Base-by-base conservation (phyloP, 371 early-diverging fungal species). In the Synchytrium microbalum region DNA sequence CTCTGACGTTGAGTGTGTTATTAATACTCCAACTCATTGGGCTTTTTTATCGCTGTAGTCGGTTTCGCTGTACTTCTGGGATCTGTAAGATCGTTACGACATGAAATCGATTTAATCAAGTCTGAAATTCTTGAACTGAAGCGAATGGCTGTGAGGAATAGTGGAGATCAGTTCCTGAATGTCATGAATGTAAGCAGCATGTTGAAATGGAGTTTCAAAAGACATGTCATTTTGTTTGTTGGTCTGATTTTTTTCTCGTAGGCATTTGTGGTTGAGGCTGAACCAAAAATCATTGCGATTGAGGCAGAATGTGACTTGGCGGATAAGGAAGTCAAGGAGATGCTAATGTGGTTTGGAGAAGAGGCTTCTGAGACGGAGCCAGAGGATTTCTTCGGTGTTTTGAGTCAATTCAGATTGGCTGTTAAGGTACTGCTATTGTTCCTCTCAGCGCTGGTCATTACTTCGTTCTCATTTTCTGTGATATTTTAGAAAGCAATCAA, bases 101-200 rank as follows among this genome's bases (percentile, higher is more conserved):
- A 70, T 14, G 86, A 85, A 0, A 66, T 90, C 33, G 65, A 67
- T 3, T 79, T 74, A 31, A 80, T 88, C 30, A 76, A 80, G 38
- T 79, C 81, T 10, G 89, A 92, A 70, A 65, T 83, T 1, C 68
- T n/a, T n/a, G n/a, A 72, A 27, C 62, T 75, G 27, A 60, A 38
- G n/a, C 53, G 64, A 46, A 28, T 64, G 54, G 54, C 32, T 52
- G 24, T 19, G 10, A 19, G 26, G 23, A 62, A 60, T 32, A 54
- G 51, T n/a, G 83, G 81, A 24, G 87, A 88, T 60, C 72, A 77
- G 24, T 91, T 89, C 71, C 67, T 80, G 13, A 77, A 82, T 26
- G 69, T 83, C 2, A 86, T 89, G 88, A 79, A 82, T 67, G 82
- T 83, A 78, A 67, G n/a, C 51, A n/a, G 14, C 14, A 51, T 51